Evolutionary conservation across 768 basidiomycete species (phyloP), one percentile per base, ranked within the genome.

Genomic region (Pleurotus sapidus): DNA sequence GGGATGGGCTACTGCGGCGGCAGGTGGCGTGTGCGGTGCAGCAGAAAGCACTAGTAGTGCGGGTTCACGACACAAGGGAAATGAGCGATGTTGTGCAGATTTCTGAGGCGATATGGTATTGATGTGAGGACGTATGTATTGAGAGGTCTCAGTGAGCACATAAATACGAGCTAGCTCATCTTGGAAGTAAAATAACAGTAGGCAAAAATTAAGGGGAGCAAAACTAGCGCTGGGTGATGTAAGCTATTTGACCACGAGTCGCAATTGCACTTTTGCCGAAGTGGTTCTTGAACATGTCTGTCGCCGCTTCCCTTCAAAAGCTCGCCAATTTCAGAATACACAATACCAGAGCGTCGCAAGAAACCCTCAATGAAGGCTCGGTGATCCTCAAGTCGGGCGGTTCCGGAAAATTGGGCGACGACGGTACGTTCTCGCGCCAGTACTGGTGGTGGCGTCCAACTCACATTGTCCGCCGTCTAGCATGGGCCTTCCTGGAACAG

Each of bases 401-500:
- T 1, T 61, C 73, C 3, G 61, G 67, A 24, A 80, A 77, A 47
- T 69, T 82, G 24, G 84, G 81, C 3, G 83, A 88, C 57, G 84
- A 89, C 59, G 76, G 87, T 86, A 57, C 51, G 72, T 59, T 34
- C 12, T 20, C 30, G 30, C 30, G 9, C 43, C 11, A 15, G 15
- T 30, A 12, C 14, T 25, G 8, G 14, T 24, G 9, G 51, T 50
- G 62, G 61, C 60, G 49, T 62, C 49, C 9, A 30, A 48, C 50
- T 40, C 12, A 25, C 20, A 15, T 17, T 45, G n/a, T 14, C 42
- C 17, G 46, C 37, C 20, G 45, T 3, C 56, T 51, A 53, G 93
- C 79, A 27, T 94, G 91, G 91, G 79, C 80, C 9, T 86, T 91
- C 60, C 70, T 92, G 6, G 95, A 96, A 65, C 91, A 94, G 64